Evolutionary conservation across 1,139 yeast species (phyloP), one percentile per base, ranked within the genome.

Genomic region (Saccharomyces hybrid): DNA sequence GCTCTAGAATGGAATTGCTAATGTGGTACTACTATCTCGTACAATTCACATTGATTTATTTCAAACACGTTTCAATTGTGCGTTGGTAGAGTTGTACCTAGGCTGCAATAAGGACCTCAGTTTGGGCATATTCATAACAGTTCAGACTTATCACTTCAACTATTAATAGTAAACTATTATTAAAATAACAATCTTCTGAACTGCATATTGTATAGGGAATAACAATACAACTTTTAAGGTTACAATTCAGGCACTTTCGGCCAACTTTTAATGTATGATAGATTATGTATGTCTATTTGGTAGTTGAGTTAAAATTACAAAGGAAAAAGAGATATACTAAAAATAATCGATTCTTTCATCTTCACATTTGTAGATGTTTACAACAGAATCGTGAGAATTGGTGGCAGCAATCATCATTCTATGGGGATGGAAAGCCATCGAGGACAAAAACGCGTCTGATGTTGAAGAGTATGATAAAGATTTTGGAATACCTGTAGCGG

Each of bases 351-450:
- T 50, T 42, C 54, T 58, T n/a, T 52, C 59, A 24, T 75, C 77
- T 6, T 70, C 68, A 62, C 87, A 82, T 54, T 76, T 75, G 65
- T 86, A 88, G 27, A 91, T 74, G 61, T 82, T 82, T 50, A 91
- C 83, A 60, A 80, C 81, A 0, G 91, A 78, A 65, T 88, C 96
- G 65, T 88, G 96, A 55, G 84, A 80, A 66, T 87, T 87, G 64
- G 86, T 85, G 0, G 89, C 88, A 1, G 97, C 98, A 69, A 93
- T 69, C 80, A 88, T 82, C 96, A 93, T 88, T 59, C 95, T 76
- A 68, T 95, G 99, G 1, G 99, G 99, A 68, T 93, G 99, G 69
- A 93, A 82, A 0, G 86, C 78, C 58, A 90, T 71, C 11, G 83
- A 76, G 4, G 91, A 82, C 54, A 88, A 76, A 62, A 83, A 86